Percentiles rank a stretch among this genome's conserved stretches.
phyloP scores from a whole-genome alignment of 768 basidiomycete genomes.

The Macrocybe gigantea region DNA sequence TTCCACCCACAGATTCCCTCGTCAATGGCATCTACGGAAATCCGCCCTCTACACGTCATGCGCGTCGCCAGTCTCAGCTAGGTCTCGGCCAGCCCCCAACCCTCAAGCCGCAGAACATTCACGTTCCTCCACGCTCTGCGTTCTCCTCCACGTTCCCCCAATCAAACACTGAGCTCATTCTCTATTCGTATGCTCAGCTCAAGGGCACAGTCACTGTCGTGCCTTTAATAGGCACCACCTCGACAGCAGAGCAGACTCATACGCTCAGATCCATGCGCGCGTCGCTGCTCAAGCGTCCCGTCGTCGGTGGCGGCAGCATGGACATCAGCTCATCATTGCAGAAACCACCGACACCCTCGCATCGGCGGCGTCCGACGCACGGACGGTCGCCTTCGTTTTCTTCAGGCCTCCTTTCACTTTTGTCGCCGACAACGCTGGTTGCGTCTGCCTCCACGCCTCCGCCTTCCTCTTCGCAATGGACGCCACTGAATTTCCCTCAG shows the following conservation, averaged over 20 bases:
- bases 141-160: constrained; percentile 40
- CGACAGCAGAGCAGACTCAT: constrained; percentile 38
- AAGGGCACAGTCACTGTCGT: constrained; percentile 60
- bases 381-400: constrained; percentile 48
- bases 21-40: constrained; percentile 19
- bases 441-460: constrained; percentile 9
- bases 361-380: constrained; percentile 29
- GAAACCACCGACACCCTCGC: constrained; percentile 14
- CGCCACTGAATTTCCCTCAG: constrained; percentile 1
- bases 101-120: constrained; percentile 11
- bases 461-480: constrained; percentile 6
- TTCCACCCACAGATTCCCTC: constrained; percentile 12
- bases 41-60: constrained; percentile 20
- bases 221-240: constrained; percentile 31
- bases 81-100: constrained; percentile 43
- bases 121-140: constrained; percentile 28
- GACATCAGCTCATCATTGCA: constrained; percentile 54
- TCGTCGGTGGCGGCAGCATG: constrained; percentile 75
- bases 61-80: constrained; percentile 30
- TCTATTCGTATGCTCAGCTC: constrained; percentile 84
- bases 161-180: constrained; percentile 58
- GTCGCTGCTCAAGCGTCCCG: constrained; percentile 40
- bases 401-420: constrained; percentile 43
- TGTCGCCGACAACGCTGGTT: constrained; percentile 32
- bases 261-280: constrained; percentile 42